Evolutionary conservation across 192 early-diverging fungal species (phyloP), one percentile per base, ranked within the genome.

Genomic region (Cetraspora pellucida): DNA sequence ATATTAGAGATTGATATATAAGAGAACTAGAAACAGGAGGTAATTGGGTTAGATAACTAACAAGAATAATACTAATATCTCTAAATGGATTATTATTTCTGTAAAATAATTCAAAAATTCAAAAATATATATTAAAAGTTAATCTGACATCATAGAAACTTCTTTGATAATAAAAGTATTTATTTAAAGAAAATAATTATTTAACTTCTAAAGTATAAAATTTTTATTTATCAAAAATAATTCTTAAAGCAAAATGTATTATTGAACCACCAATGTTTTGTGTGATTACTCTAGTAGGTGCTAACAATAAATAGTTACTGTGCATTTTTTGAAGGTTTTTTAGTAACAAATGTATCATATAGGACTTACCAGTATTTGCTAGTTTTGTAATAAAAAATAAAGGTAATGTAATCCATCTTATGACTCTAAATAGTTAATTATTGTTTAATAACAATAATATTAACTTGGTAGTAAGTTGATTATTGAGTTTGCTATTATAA

Each of bases 231-330:
- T 37, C 6, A 21, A 14, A 46, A 11, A 14, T 13, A 44, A 67
- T 67, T 67, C 21, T 14, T 67, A 67, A 43, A 16, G 31, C 8
- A 43, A 37, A 67, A 28, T 67, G 65, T 1, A 67, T 67, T 31
- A 37, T 67, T 21, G 9, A 16, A 4, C 16, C 31, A n/a, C 16
- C 17, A 9, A 67, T 44, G 8, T 67, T 67, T 67, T 67, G 65
- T 0, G 65, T 31, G 14, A 37, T 8, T 4, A 67, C 14, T 45
- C 31, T 37, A 17, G 64, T 66, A 13, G 31, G 64, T 3, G 30
- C 31, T 19, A 66, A 1, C 43, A 66, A 44, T 10, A 67, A 31
- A n/a, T 13, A 44, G 1, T 67, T 67, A 0, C 14, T n/a, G 14
- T 44, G 6, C 3, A 21, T 63, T 63, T 27, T 63, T 37, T 37